These are phyloP conservation scores for Grosmannia serpens DNA, from an alignment of 2,329 filamentous ascomycete genomes.

Conservation along the genomic window DNA sequence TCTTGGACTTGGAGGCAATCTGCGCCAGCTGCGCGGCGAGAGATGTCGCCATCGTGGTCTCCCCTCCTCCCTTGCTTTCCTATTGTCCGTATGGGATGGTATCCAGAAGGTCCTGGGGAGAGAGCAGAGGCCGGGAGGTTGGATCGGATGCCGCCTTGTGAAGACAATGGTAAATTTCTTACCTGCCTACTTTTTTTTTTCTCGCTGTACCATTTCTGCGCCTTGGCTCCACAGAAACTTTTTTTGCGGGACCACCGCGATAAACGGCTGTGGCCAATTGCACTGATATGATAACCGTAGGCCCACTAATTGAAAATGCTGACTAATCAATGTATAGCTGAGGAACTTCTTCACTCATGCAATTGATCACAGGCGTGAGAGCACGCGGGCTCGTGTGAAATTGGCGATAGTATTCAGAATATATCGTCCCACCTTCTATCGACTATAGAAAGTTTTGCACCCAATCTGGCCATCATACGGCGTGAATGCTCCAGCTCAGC, in stretches of 20 bases:
- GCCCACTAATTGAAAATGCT: not conserved
- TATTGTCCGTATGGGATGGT: not conserved
- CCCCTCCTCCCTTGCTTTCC: not conserved
- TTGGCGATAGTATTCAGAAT: too few relatives aligned
- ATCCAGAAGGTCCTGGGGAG: not conserved
- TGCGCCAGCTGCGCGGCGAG: conserved; percentile 90
- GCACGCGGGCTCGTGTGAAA: too few relatives aligned
- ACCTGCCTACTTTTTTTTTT: conserved; percentile 2
- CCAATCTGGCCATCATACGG: too few relatives aligned
- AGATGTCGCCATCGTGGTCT: conserved; percentile 34
- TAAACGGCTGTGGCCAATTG: not conserved
- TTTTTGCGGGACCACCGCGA: not conserved
- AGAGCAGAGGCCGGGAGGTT: not conserved
- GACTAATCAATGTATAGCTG: not conserved
- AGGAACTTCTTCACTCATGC: not conserved
- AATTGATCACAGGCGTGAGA: too few relatives aligned
- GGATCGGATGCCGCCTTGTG: not conserved
- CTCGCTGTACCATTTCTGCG: conserved; percentile 1
- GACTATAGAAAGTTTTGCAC: too few relatives aligned
- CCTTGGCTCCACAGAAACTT: not conserved
- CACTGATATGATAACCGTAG: not conserved
- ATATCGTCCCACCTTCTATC: too few relatives aligned
- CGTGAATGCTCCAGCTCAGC: too few relatives aligned
- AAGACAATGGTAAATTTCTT: not conserved
- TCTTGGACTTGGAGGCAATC: conserved; percentile 80